These are phyloP conservation scores for Phlegmacium glaucopus DNA, from an alignment of 768 basidiomycete species.

Conservation along the genomic window DNA sequence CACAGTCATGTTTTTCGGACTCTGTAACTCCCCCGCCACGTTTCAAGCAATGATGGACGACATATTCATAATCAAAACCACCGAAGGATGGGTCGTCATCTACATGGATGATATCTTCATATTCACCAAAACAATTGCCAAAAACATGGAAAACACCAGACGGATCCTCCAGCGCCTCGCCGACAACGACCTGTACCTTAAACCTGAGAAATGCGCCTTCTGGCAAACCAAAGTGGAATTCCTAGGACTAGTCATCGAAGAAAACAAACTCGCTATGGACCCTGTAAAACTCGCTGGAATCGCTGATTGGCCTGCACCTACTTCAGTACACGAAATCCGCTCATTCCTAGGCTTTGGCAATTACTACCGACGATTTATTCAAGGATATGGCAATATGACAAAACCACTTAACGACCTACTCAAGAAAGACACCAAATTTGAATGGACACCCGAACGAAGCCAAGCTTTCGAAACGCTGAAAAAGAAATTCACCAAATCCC, in stretches of 20 bases:
- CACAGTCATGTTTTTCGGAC: conserved; percentile 16
- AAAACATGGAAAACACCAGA: conserved; percentile 1
- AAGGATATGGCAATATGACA: too few relatives aligned
- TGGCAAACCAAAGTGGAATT: conserved; percentile 21
- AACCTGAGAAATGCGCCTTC: conserved; percentile 34
- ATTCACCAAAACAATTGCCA: not conserved
- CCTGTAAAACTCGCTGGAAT: conserved; percentile 26
- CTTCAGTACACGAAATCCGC: too few relatives aligned
- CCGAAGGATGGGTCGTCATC: conserved; percentile 3
- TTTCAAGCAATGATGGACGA: conserved; percentile 15
- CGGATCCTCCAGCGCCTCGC: conserved; percentile 23
- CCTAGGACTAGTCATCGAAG: conserved; percentile 25
- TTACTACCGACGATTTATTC: too few relatives aligned
- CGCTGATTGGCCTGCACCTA: conserved; percentile 27
- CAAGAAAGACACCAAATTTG: too few relatives aligned
- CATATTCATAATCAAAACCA: conserved; percentile 4
- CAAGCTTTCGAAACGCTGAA: too few relatives aligned
- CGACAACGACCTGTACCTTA: conserved; percentile 29
- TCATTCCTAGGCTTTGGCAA: too few relatives aligned
- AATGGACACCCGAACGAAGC: too few relatives aligned
- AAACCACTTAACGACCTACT: too few relatives aligned
- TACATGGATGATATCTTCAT: conserved; percentile 14
- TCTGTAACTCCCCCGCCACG: conserved; percentile 11
- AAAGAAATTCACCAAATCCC: too few relatives aligned
- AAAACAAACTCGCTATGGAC: too few relatives aligned